Base-by-base conservation (phyloP, 352 stramenopile genomes). In the Phytopythium mirpurense region DNA sequence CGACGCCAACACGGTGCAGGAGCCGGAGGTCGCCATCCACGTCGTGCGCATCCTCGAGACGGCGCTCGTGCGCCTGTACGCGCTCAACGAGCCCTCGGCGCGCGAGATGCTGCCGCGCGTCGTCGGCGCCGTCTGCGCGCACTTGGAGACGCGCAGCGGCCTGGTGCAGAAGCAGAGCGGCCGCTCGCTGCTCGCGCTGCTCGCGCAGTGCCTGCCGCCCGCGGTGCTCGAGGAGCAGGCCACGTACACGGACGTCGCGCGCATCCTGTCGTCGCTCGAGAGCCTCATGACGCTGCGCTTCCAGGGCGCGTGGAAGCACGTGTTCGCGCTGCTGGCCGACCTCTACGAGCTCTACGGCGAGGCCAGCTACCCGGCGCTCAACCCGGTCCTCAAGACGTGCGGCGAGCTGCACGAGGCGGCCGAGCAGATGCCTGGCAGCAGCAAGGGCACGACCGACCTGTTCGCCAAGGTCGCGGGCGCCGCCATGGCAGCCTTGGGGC, bases 251-350 rank as follows among this genome's bases (percentile, higher is more conserved):
- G 74, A 88, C 53, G 60, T 91, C 4, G 62, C 67, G 29, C 82
- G 84, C 36, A 70, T 93, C 34, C 59, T 94, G 26, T 70, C 78
- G 21, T 94, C 84, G 40, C 63, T 94, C 23, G 67, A 91, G 60
- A 89, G 78, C 56, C 70, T 95, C 9, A 83, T 90, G 43, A 90
- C 80, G 48, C 67, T 95, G 51, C 83, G 83, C 37, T 95, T 90
- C 67, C 85, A 93, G 62, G 54, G 64, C 18, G 85, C 82, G 19
- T 95, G 85, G 85, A 74, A 68, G 26, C 80, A 90, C 46, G 60
- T 91, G n/a, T 90, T 95, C 58, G 60, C 69, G 5, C 60, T 90
- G 51, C 74, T 95, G 38, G 72, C 72, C 10, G 72, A 80, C 14
- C 71, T 95, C 2, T 90, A 90, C 52, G 63, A 74, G 43, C 83